Conservation (phyloP, 164 flowering plant species). For the Akebia trifoliata region DNA sequence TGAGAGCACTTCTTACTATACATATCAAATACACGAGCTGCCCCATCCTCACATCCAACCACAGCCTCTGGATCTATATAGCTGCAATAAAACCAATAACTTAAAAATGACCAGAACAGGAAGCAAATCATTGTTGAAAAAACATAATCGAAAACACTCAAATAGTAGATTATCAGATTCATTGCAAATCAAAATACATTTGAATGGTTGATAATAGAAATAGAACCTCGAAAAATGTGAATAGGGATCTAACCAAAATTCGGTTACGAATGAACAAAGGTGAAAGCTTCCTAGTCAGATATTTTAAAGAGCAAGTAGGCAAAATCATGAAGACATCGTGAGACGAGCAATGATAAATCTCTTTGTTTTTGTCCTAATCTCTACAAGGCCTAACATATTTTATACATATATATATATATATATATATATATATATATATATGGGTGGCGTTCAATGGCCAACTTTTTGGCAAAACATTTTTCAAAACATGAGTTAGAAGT, state of each 20-base stretch:
- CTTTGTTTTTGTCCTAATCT: too few species aligned
- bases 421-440: too few species aligned
- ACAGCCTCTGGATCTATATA: conserved; percentile 88
- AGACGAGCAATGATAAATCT: too few species aligned
- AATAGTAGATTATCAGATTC: background rate
- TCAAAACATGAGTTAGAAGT: too few species aligned
- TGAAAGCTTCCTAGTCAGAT: background rate
- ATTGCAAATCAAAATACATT: conserved; percentile 1
- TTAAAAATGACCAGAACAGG: background rate
- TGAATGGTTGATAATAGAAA: background rate
- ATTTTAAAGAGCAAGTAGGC: background rate
- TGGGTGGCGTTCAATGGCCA: too few species aligned
- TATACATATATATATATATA: too few species aligned
- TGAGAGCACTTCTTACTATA: conserved; percentile 75
- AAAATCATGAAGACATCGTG: background rate
- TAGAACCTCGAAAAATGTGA: background rate
- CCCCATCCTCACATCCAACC: conserved; percentile 91
- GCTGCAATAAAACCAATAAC: conserved; percentile 31
- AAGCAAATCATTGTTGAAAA: background rate
- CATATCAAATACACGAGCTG: conserved; percentile 84
- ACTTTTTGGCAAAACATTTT: too few species aligned
- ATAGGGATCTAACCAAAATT: background rate
- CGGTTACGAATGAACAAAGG: background rate
- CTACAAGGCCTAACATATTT: too few species aligned
- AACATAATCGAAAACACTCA: background rate